Conservation (phyloP, 2,329 filamentous ascomycete genomes). For the Xylariomycetidae sp. region DNA sequence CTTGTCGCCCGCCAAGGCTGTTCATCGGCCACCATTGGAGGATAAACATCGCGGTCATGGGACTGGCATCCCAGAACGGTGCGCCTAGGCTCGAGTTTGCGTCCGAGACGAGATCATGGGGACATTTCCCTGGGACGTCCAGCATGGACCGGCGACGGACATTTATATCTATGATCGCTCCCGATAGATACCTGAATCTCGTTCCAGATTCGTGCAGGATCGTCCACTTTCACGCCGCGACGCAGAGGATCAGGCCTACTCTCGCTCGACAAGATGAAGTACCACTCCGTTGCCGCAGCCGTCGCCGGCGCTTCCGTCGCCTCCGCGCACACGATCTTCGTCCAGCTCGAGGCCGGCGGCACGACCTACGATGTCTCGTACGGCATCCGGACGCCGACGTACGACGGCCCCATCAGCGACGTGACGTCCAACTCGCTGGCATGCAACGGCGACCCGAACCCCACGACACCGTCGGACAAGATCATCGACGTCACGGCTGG, state of each 20-base stretch:
- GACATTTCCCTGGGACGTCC: background rate
- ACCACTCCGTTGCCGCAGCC: background rate
- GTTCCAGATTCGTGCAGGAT: too few relatives aligned
- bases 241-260: background rate
- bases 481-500: slow-evolving; percentile 49
- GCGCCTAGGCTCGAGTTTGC: background rate
- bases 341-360: slow-evolving; percentile 33
- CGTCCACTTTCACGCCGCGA: too few relatives aligned
- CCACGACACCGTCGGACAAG: slow-evolving; percentile 41
- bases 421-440: slow-evolving; percentile 50
- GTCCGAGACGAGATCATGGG: background rate
- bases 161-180: background rate
- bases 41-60: slow-evolving; percentile 4
- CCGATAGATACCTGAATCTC: background rate
- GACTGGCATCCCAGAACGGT: background rate
- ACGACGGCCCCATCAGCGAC: slow-evolving; percentile 51
- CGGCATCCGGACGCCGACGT: slow-evolving; percentile 46
- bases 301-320: slow-evolving; percentile 11
- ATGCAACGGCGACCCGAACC: slow-evolving; percentile 53
- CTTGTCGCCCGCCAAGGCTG: slow-evolving; percentile 4
- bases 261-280: background rate
- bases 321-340: slow-evolving; percentile 23
- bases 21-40: slow-evolving; percentile 7
- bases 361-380: slow-evolving; percentile 40
- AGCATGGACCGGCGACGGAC: background rate